These are phyloP conservation scores for Blastobotrys attinorum DNA, from an alignment of 805 yeast genomes.

Conservation along the genomic window DNA sequence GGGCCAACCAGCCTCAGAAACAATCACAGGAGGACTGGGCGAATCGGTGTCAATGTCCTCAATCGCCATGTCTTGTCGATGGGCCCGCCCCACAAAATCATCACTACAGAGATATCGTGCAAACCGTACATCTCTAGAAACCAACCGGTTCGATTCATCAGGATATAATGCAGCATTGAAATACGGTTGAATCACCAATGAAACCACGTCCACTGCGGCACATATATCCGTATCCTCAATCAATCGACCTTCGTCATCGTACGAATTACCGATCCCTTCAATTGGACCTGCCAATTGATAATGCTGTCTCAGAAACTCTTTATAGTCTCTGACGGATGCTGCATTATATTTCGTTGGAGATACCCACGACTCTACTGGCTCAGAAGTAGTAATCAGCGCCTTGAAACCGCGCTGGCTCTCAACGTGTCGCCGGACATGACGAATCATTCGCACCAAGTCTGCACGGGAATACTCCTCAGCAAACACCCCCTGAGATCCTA, in stretches of 20 bases:
- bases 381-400: conserved; percentile 68
- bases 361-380: conserved; percentile 65
- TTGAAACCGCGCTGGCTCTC: not conserved
- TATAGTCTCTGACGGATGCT: conserved; percentile 11
- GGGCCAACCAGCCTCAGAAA: conserved; percentile 90
- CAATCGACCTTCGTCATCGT: not conserved
- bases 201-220: conserved; percentile 69
- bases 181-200: conserved; percentile 68
- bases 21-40: conserved; percentile 36
- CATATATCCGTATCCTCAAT: conserved; percentile 56
- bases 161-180: conserved; percentile 57
- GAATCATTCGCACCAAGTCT: conserved; percentile 17
- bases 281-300: not conserved
- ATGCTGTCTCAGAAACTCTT: conserved; percentile 22
- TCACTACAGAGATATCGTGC: conserved; percentile 45
- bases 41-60: not conserved
- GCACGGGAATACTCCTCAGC: conserved; percentile 13
- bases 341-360: conserved; percentile 18
- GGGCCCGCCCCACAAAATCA: conserved; percentile 22
- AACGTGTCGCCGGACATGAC: conserved; percentile 11
- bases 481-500: conserved; percentile 19
- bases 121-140: conserved; percentile 48
- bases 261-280: conserved; percentile 2
- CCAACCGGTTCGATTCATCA: conserved; percentile 52
- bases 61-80: conserved; percentile 1